phyloP scores from a whole-genome alignment of 73 alveolate species.

The Uronychia binucleata region DNA sequence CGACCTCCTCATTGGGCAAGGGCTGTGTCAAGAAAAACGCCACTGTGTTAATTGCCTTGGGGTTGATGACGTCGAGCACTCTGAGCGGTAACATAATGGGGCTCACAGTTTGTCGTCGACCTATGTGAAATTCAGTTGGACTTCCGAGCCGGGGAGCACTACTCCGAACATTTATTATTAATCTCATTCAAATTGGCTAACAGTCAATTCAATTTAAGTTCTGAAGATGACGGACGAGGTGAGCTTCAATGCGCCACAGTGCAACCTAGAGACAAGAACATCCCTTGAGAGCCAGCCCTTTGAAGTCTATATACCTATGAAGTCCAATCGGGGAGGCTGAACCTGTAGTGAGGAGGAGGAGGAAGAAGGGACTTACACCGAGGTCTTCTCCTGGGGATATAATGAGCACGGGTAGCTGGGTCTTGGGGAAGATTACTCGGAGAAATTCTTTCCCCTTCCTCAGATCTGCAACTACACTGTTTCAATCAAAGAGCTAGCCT shows the following conservation, averaged over 20 bases:
- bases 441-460: constrained; percentile 15
- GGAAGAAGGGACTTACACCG: constrained; percentile 17
- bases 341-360: not conserved
- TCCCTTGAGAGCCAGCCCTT: not conserved
- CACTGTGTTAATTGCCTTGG: constrained; percentile 41
- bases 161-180: constrained; percentile 61
- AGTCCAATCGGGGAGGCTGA: not conserved
- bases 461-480: constrained; percentile 39
- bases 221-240: no score
- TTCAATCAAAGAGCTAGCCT: not conserved
- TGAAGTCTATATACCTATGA: not conserved
- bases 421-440: constrained; percentile 18
- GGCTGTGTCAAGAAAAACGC: constrained; percentile 44
- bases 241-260: no score
- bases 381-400: constrained; percentile 55
- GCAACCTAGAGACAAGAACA: not conserved
- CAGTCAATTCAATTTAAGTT: not conserved
- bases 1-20: not conserved
- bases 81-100: constrained; percentile 24
- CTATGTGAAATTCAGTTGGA: constrained; percentile 17
- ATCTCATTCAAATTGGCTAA: not conserved
- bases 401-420: constrained; percentile 47
- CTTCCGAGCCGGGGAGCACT: constrained; percentile 71
- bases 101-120: constrained; percentile 65
- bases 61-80: constrained; percentile 50